A percentile compares a stretch with the other conserved stretches of the same genome.
phyloP scores from a whole-genome alignment of 208 protist genomes.

The Crithidia sp. region DNA sequence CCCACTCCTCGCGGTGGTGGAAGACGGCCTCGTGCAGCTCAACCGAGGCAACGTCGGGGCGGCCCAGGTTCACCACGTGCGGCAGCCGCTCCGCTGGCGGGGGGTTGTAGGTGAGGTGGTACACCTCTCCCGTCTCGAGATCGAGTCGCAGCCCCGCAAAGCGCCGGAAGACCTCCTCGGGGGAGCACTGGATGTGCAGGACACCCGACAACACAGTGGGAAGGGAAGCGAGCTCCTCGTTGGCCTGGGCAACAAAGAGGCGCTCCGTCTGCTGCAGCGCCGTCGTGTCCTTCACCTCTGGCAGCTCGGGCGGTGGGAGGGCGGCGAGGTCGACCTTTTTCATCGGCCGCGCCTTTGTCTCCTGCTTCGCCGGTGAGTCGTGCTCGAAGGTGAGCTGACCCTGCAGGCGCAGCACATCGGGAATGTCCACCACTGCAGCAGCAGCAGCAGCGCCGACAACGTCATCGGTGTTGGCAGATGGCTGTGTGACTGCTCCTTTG shows the following conservation, averaged over 20 bases:
- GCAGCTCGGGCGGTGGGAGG: constrained; percentile 78
- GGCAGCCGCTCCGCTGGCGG: constrained; percentile 74
- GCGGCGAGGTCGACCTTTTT: constrained; percentile 64
- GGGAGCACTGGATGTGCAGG: constrained; percentile 69
- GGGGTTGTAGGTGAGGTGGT: constrained; percentile 83
- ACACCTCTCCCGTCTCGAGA: constrained; percentile 72
- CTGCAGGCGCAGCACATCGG: constrained; percentile 25
- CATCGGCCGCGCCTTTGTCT: constrained; percentile 50
- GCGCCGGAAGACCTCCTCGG: constrained; percentile 74
- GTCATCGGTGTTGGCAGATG: constrained; percentile 3
- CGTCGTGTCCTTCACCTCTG: constrained; percentile 54
- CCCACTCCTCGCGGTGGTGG: constrained; percentile 67
- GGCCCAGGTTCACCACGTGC: constrained; percentile 68
- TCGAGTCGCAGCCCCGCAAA: constrained; percentile 86
- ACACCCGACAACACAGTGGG: constrained; percentile 49
- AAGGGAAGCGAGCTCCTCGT: constrained; percentile 42
- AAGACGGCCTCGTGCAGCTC: constrained; percentile 76
- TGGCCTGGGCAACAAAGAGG: constrained; percentile 47
- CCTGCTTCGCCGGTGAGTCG: constrained; percentile 45
- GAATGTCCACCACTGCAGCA: background rate
- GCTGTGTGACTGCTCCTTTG: background rate
- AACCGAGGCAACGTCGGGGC: constrained; percentile 60
- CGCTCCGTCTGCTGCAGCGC: constrained; percentile 46
- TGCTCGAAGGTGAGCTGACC: constrained; percentile 28
- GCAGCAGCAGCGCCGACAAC: background rate